Base-by-base conservation (phyloP, 306 rosid species). In the Lathyrus aphaca region DNA sequence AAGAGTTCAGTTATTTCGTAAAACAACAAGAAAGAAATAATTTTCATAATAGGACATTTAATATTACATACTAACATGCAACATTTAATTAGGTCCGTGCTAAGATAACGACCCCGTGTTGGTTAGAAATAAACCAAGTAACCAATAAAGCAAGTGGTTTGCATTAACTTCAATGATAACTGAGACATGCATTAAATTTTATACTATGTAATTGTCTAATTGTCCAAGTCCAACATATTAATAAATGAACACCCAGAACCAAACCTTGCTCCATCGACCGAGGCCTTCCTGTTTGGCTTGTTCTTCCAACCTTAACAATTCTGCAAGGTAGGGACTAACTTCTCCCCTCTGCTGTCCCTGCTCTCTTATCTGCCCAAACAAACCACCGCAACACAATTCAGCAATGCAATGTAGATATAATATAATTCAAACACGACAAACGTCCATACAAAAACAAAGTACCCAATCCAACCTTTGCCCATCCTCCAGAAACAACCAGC, bases 231-330 rank as follows among this genome's bases (percentile, higher is more conserved):
- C 55, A 19, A 62, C 13, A 23, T 6, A 32, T 32, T 32, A 32
- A 32, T 0, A 5, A 32, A 32, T 6, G 38, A 32, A 32, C 38
- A 32, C 38, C 38, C 38, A 8, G 38, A 32, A 32, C 38, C 79
- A 7, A 58, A 89, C 98, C 96, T 89, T 87, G 88, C 84, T 92
- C 96, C 96, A 89, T 51, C 94, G 89, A 59, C 98, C 98, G 73
- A 87, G 78, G 44, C 95, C 95, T 37, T 89, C 83, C 66, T 88
- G 86, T 83, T 86, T 87, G 40, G 96, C 95, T 77, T 85, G 89
- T 70, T 92, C 98, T 79, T 92, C 95, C 30, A 89, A 84, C 2
- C 82, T 79, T 19, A 81, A 77, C 79, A 92, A 66, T 50, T 92
- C 95, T 6, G 89, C 75, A 29, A 92, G 84, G 81, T 79, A 86